Evolutionary conservation across 345 rosid species (phyloP), one percentile per base, ranked within the genome.

Genomic region (Pistacia atlantica): DNA sequence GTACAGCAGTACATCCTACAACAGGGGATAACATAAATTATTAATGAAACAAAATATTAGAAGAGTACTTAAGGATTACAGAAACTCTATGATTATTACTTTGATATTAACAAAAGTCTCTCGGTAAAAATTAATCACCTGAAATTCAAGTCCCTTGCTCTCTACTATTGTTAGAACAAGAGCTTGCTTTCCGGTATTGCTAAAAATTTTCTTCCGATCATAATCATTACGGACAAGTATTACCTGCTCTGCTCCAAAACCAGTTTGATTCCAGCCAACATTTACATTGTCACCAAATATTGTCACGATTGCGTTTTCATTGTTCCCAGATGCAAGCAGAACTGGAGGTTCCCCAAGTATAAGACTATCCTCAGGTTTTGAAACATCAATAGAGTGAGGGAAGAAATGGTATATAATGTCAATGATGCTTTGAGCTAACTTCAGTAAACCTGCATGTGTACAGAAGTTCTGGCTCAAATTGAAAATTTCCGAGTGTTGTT

Each of bases 61-160:
- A 1, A 5, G n/a, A 54, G 46, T 46, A 12, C 56, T 22, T 33
- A 67, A 22, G 22, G 11, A 31, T 31, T 31, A 31, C 33, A 31
- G 33, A 52, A 22, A 12, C 8, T 3, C 10, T 1, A 7, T 16
- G 8, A 22, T 46, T 22, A 54, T 51, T 52, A 38, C 61, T 25
- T 11, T 2, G 9, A 58, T 42, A 22, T 13, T 13, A 56, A 56
- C 13, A n/a, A 9, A 1, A 17, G 4, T 1, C 11, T 37, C 54
- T 11, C 10, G 18, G 8, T 9, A 49, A 58, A 20, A 18, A 22
- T 46, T 45, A 18, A 63, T 64, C 4, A 86, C 89, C 91, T 84
- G 86, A 80, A 88, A 88, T 75, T 88, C 87, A 37, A 88, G 71
- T 62, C 91, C 91, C 80, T 84, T 88, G 84, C 91, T 78, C 54